These are phyloP conservation scores for Escallonia herrerae DNA, from an alignment of 129 eudicot genomes.

Conservation along the genomic window DNA sequence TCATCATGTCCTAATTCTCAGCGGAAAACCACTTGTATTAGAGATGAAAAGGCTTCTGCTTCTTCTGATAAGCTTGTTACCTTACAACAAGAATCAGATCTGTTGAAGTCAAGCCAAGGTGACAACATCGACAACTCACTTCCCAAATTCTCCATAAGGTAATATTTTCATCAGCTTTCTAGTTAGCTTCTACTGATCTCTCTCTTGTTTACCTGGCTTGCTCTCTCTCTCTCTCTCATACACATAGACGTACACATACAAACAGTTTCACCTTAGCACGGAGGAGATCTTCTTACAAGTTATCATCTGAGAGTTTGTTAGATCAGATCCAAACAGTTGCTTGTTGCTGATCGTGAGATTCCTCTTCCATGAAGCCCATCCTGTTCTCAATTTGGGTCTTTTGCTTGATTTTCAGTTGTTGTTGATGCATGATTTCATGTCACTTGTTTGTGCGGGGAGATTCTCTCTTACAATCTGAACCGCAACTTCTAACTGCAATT, in stretches of 20 bases:
- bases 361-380: constrained; percentile 29
- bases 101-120: constrained; percentile 39
- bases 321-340: constrained; percentile 36
- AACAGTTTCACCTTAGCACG: neutral
- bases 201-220: too few relatives aligned
- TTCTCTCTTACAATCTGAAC: neutral
- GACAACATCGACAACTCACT: constrained; percentile 28
- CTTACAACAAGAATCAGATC: constrained; percentile 31
- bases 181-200: constrained; percentile 5
- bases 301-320: constrained; percentile 17
- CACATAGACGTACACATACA: too few relatives aligned
- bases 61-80: constrained; percentile 33
- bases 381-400: constrained; percentile 16
- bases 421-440: constrained; percentile 31
- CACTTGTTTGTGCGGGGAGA: neutral
- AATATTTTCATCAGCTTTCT: constrained; percentile 9
- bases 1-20: constrained; percentile 19
- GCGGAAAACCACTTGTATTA: constrained; percentile 18
- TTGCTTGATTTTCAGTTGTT: too few relatives aligned
- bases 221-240: too few relatives aligned
- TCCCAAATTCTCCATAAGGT: constrained; percentile 73
- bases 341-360: constrained; percentile 17
- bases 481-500: too few relatives aligned
- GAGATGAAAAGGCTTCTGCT: constrained; percentile 31
- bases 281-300: constrained; percentile 11